Conservation (phyloP, 2,329 filamentous ascomycete genomes). For the Penicillium psychrosexuale region DNA sequence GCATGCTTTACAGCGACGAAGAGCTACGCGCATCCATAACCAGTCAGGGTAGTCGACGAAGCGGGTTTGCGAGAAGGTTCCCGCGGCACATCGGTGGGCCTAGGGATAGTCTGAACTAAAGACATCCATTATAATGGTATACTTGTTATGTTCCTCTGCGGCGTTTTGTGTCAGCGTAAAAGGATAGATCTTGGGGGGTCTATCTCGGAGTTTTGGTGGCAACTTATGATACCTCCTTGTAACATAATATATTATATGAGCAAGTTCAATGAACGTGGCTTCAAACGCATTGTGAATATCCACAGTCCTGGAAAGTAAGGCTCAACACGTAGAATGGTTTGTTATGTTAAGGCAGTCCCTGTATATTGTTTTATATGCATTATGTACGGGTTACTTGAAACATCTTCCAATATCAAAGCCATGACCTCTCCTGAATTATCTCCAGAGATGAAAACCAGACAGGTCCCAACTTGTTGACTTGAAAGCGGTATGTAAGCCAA, state of each 20-base stretch:
- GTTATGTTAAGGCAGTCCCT: not conserved
- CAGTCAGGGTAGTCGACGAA: conserved; percentile 30
- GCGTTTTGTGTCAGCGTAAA: not conserved
- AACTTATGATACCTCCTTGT: not conserved
- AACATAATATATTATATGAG: not conserved
- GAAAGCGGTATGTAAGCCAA: not conserved
- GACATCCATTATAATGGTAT: not conserved
- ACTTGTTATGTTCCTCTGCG: not conserved
- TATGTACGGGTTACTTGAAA: not conserved
- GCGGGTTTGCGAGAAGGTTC: conserved; percentile 37
- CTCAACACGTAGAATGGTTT: not conserved
- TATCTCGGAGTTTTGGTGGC: not conserved
- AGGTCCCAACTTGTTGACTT: not conserved
- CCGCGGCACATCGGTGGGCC: conserved; percentile 40
- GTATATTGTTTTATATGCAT: conserved; percentile 7
- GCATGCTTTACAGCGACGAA: conserved; percentile 33
- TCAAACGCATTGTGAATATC: not conserved
- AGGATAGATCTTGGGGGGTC: not conserved
- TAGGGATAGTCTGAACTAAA: conserved; percentile 53
- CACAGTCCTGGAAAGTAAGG: not conserved
- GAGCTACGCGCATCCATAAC: conserved; percentile 32
- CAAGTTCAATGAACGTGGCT: not conserved
- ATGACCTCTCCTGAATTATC: not conserved
- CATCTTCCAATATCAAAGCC: not conserved
- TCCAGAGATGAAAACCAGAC: not conserved